A percentile compares a stretch with the other conserved stretches of the same genome.
phyloP scores from a whole-genome alignment of 2,329 filamentous ascomycete genomes.

The Coniochaeta sp. region DNA sequence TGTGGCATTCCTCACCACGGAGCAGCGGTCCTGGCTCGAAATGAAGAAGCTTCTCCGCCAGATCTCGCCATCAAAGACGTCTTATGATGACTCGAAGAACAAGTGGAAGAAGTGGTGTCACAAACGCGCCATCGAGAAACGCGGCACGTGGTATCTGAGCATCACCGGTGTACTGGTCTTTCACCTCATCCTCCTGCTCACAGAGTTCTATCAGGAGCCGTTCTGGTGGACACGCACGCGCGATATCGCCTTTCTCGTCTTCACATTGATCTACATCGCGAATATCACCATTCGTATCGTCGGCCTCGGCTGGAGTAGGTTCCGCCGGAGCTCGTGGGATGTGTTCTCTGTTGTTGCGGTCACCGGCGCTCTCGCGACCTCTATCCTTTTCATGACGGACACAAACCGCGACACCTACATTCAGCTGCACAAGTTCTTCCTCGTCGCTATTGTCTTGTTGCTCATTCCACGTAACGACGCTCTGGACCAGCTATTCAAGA shows the following conservation, averaged over 20 bases:
- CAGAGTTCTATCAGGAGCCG: conserved; percentile 79
- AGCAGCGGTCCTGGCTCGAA: conserved; percentile 96
- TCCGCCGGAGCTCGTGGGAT: conserved; percentile 92
- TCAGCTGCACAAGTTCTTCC: conserved; percentile 86
- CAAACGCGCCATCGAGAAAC: conserved; percentile 87
- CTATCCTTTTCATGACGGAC: conserved; percentile 65
- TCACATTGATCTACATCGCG: conserved; percentile 73
- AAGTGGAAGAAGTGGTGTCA: conserved; percentile 93
- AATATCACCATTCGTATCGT: conserved; percentile 81
- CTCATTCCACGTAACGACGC: conserved; percentile 96
- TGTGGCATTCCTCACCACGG: conserved; percentile 89
- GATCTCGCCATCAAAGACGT: conserved; percentile 89
- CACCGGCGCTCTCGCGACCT: conserved; percentile 71
- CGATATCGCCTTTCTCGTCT: conserved; percentile 70
- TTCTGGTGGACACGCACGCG: conserved; percentile 62
- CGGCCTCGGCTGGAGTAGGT: conserved; percentile 86
- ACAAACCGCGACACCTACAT: conserved; percentile 56
- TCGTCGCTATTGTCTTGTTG: conserved; percentile 82
- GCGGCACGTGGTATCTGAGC: conserved; percentile 80
- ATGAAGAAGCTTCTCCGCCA: conserved; percentile 85
- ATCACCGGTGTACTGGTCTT: conserved; percentile 75
- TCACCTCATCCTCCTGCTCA: conserved; percentile 74
- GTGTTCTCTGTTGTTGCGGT: conserved; percentile 79
- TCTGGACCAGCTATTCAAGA: conserved; percentile 97
- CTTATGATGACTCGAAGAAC: conserved; percentile 68